These are phyloP conservation scores for Pythium aquatile DNA, from an alignment of 352 stramenopile species.

Conservation along the genomic window DNA sequence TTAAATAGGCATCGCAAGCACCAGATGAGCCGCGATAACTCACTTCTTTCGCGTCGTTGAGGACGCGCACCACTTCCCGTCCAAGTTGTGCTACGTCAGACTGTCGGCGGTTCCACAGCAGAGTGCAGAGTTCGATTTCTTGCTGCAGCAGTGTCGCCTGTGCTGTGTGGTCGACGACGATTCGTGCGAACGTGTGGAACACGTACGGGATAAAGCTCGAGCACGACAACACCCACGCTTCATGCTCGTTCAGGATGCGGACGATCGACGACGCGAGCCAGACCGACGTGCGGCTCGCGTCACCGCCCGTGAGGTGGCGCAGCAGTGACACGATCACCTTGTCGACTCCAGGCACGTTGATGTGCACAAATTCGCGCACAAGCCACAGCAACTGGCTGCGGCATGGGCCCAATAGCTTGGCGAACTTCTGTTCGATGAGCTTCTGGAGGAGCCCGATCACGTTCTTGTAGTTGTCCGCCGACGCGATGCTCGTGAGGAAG, in stretches of 20 bases:
- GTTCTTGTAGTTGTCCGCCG: slow-evolving; percentile 69
- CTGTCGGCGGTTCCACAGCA: slow-evolving; percentile 69
- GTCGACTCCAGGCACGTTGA: slow-evolving; percentile 67
- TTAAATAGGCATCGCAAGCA: not conserved
- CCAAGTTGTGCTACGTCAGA: slow-evolving; percentile 65
- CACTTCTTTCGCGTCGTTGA: slow-evolving; percentile 82
- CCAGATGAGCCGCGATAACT: slow-evolving; percentile 7
- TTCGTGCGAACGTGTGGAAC: slow-evolving; percentile 76
- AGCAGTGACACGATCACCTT: slow-evolving; percentile 75
- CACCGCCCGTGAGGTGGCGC: slow-evolving; percentile 63
- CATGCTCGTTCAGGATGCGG: slow-evolving; percentile 75
- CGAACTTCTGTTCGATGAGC: slow-evolving; percentile 81
- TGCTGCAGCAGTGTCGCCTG: slow-evolving; percentile 72
- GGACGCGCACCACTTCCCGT: slow-evolving; percentile 73
- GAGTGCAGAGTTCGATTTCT: slow-evolving; percentile 75
- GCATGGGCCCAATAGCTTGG: slow-evolving; percentile 70
- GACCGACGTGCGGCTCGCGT: slow-evolving; percentile 66
- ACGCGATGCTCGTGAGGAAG: slow-evolving; percentile 62
- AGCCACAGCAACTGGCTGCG: slow-evolving; percentile 81
- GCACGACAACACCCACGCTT: slow-evolving; percentile 69
- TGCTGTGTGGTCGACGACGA: slow-evolving; percentile 64
- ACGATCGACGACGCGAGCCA: slow-evolving; percentile 81
- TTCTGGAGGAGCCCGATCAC: slow-evolving; percentile 77
- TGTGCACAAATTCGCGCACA: slow-evolving; percentile 73
- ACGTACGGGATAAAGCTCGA: slow-evolving; percentile 78